Percentiles rank a stretch among this genome's conserved stretches.
Evolutionary conservation across 495 filamentous ascomycete species (phyloP).

Genomic region (Staphylotrichum tortipilum): DNA sequence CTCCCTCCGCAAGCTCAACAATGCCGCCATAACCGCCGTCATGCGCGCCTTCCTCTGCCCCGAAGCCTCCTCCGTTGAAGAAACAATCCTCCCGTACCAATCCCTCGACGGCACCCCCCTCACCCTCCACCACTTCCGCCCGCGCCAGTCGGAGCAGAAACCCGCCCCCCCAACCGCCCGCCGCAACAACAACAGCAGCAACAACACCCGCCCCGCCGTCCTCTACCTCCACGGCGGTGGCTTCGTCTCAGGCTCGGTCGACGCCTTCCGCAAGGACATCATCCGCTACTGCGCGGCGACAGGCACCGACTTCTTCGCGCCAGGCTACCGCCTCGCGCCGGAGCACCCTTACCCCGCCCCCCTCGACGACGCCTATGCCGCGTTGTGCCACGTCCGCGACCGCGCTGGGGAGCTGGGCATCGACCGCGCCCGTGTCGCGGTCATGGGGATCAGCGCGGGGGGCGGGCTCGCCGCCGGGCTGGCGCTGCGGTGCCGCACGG

Average conservation of each 20-base stretch:
- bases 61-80: constrained; percentile 7
- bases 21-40: neutral
- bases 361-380: constrained; percentile 29
- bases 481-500: constrained; percentile 29
- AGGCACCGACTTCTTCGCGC: constrained; percentile 23
- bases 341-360: constrained; percentile 29
- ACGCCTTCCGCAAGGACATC: constrained; percentile 11
- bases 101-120: constrained; percentile 16
- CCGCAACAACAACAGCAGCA: constrained; percentile 9
- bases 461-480: constrained; percentile 30
- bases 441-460: constrained; percentile 34
- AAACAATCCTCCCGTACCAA: constrained; percentile 12
- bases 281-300: constrained; percentile 16
- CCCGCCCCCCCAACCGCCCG: constrained; percentile 22
- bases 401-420: constrained; percentile 21
- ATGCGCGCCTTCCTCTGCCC: neutral
- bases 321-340: constrained; percentile 36
- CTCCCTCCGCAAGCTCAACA: neutral
- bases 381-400: constrained; percentile 23
- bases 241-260: constrained; percentile 24
- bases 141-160: neutral
- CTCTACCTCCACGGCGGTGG: constrained; percentile 36
- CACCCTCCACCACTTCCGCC: constrained; percentile 18
- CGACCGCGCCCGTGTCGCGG: constrained; percentile 29
- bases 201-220: constrained; percentile 17